Evolutionary conservation across 2,329 filamentous ascomycete species (phyloP).

Genomic region (Apiospora koreana): DNA sequence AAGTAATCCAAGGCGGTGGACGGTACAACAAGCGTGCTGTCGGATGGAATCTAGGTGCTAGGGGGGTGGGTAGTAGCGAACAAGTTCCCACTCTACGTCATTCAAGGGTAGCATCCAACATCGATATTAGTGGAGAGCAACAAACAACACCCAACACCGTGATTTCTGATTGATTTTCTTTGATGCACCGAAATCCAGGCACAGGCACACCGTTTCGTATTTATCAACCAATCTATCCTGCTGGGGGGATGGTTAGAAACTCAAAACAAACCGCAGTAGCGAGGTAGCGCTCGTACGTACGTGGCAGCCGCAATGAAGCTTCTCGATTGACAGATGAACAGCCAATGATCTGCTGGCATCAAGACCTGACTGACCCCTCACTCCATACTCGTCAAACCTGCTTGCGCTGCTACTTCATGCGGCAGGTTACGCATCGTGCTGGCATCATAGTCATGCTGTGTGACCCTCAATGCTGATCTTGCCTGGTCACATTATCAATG

Average conservation of each 20-base stretch:
- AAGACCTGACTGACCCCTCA: not conserved
- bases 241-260: not conserved
- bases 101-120: not conserved
- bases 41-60: not conserved
- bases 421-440: not conserved
- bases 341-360: not conserved
- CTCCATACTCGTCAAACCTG: not conserved
- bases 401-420: constrained; percentile 3
- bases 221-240: not conserved
- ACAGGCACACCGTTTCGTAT: not conserved
- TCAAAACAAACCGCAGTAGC: not conserved
- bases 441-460: not conserved
- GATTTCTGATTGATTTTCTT: no score
- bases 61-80: not conserved
- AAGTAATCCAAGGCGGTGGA: not conserved
- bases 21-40: not conserved
- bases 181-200: not conserved
- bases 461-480: not conserved
- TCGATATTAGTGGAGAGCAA: not conserved
- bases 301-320: not conserved
- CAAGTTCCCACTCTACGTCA: not conserved
- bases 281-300: not conserved
- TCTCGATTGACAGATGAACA: not conserved
- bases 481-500: not conserved
- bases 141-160: not conserved